Base-by-base conservation (phyloP, 2,329 filamentous ascomycete species). In the Hypocreales sp. region DNA sequence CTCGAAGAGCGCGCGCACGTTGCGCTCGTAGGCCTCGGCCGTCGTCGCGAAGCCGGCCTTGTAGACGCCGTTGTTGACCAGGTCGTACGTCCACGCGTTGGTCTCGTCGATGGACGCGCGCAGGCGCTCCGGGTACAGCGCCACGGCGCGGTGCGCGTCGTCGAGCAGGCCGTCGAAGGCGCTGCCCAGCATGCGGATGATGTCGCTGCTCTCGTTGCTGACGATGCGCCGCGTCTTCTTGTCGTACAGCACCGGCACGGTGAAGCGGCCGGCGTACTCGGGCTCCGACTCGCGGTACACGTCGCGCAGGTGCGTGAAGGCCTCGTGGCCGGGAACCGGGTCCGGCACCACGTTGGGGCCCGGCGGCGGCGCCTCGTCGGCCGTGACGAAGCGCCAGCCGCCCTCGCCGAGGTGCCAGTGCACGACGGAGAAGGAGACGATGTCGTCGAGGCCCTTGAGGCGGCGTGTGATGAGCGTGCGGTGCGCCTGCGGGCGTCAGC, bases 181-280 rank as follows among this genome's bases (percentile, higher is more conserved):
- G 22, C 64, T 66, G 47, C 80, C 80, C 35, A 94, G 61, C 80
- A 93, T 92, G 46, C 86, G 75, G 49, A 93, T 74, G 48, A 94
- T 93, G 58, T 94, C 86, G 39, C 76, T 75, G 51, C 79, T 83
- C 64, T 93, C 86, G 40, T 94, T 94, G 67, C 67, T 90, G 35
- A 93, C 84, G 44, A 93, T 92, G 19, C 60, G 68, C 42, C 74
- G 67, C 28, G 60, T 56, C 57, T 78, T 73, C 56, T 72, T 82
- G 55, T 92, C 82, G 56, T 79, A 92, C 30, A 94, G 62, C 4
- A 82, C 78, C 0, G 86, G 86, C 11, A 94, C 86, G 0, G 86
- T 93, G 51, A 86, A 92, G 9, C 86, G 70, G 1, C 79, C 84
- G 3, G 58, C 48, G 44, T 87, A 94, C 30, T 78, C 58, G 1